Evolutionary conservation across 2,329 filamentous ascomycete species (phyloP).

Genomic region (Penicillium paneum): DNA sequence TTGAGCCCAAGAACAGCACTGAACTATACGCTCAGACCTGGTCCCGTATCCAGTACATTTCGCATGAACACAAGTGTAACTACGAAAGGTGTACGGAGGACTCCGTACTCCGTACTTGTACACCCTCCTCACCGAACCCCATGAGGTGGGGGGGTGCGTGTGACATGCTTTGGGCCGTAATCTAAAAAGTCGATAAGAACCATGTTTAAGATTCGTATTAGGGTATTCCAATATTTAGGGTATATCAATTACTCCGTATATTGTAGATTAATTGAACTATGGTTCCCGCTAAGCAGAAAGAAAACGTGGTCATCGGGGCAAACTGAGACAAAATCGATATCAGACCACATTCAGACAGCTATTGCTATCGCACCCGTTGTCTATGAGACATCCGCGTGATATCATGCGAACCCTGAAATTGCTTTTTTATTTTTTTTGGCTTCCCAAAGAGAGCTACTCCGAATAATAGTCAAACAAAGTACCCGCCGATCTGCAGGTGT

Average conservation of each 20-base stretch:
- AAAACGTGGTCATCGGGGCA: background rate
- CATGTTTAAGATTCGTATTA: background rate
- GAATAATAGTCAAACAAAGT: background rate
- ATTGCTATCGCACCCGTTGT: background rate
- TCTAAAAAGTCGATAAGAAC: background rate
- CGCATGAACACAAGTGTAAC: conserved; percentile 2
- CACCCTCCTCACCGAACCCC: conserved; percentile 1
- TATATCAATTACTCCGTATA: background rate
- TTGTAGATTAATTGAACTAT: background rate
- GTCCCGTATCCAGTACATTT: background rate
- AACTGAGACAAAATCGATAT: conserved; percentile 7
- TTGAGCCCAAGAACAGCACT: background rate
- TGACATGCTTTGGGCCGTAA: conserved; percentile 5
- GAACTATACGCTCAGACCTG: conserved; percentile 16
- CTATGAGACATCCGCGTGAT: background rate
- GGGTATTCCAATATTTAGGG: background rate
- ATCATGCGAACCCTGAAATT: background rate
- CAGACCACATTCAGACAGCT: background rate
- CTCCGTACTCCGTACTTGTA: background rate
- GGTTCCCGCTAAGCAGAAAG: background rate
- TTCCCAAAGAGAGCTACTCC: background rate
- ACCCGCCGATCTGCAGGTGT: conserved; percentile 4
- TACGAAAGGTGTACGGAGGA: background rate
- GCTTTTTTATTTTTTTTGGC: background rate
- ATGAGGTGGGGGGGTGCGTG: background rate